Conservation (phyloP, 352 stramenopile genomes). For the Globisporangium yorkense region DNA sequence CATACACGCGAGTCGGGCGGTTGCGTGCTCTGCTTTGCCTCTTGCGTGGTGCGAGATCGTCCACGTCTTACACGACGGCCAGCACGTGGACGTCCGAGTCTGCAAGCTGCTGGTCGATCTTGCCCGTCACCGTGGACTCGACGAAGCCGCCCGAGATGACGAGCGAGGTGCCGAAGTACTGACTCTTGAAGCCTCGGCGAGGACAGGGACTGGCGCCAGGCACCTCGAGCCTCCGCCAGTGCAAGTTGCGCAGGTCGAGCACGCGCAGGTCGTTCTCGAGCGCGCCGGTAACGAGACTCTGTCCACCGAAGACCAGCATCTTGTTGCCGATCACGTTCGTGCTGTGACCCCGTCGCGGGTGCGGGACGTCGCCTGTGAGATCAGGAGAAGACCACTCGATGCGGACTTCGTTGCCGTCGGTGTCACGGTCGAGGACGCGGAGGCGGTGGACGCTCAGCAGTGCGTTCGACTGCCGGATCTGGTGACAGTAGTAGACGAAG, state of each 20-base stretch:
- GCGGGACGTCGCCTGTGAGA: conserved; percentile 32
- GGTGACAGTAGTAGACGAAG: neutral
- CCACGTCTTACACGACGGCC: conserved; percentile 8
- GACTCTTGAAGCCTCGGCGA: conserved; percentile 70
- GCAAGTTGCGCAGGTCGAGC: conserved; percentile 24
- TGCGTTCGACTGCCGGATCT: conserved; percentile 66
- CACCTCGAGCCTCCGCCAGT: conserved; percentile 30
- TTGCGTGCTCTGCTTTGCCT: neutral
- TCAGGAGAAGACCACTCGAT: conserved; percentile 34
- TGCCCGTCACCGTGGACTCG: conserved; percentile 22
- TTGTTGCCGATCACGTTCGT: conserved; percentile 49
- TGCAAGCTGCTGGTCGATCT: conserved; percentile 48
- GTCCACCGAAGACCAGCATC: conserved; percentile 59
- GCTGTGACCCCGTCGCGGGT: conserved; percentile 48
- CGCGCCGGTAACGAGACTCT: conserved; percentile 37
- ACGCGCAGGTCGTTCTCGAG: conserved; percentile 48
- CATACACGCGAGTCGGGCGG: neutral
- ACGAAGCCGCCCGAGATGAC: conserved; percentile 76
- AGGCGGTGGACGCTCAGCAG: conserved; percentile 46
- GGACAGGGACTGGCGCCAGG: conserved; percentile 36
- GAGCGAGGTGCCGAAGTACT: conserved; percentile 70
- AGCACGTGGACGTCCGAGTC: conserved; percentile 59
- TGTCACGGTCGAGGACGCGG: conserved; percentile 4
- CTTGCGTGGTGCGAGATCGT: neutral
- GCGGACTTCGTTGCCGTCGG: conserved; percentile 1